Conservation (phyloP, 176 grass and related monocot species). For the Calamus simplicifolius region DNA sequence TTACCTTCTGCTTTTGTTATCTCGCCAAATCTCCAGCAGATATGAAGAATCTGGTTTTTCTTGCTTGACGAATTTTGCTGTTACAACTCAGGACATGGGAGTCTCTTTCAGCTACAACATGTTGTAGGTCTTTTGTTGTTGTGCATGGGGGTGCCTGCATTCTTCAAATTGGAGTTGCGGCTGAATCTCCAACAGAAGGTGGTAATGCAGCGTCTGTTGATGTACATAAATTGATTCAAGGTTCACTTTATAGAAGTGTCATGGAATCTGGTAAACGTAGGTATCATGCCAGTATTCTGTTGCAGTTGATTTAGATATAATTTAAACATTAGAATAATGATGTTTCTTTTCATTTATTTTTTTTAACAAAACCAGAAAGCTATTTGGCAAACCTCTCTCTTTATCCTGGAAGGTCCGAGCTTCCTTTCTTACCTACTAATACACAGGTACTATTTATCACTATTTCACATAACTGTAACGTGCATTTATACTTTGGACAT, state of each 20-base stretch:
- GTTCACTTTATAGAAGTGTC: conserved; percentile 57
- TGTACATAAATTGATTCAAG: conserved; percentile 49
- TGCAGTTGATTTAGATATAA: conserved; percentile 1
- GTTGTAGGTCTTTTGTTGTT: conserved; percentile 85
- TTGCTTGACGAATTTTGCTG: no score
- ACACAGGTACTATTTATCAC: conserved; percentile 48
- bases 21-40: no score
- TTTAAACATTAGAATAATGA: not conserved
- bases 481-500: no score
- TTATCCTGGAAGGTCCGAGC: conserved; percentile 66
- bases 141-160: conserved; percentile 60
- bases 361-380: conserved; percentile 37
- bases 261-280: conserved; percentile 79
- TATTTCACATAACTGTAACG: no score
- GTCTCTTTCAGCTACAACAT: conserved; percentile 57
- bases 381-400: conserved; percentile 85
- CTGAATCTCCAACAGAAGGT: conserved; percentile 31
- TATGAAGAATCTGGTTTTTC: no score
- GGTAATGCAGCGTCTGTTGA: conserved; percentile 39
- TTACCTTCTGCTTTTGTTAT: conserved; percentile 7
- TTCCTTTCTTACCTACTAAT: conserved; percentile 74
- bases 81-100: conserved; percentile 58
- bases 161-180: conserved; percentile 77
- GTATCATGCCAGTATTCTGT: conserved; percentile 6
- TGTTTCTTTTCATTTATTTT: conserved; percentile 14